phyloP scores from a whole-genome alignment of 2,329 filamentous ascomycete genomes.

The Talaromyces sp. region DNA sequence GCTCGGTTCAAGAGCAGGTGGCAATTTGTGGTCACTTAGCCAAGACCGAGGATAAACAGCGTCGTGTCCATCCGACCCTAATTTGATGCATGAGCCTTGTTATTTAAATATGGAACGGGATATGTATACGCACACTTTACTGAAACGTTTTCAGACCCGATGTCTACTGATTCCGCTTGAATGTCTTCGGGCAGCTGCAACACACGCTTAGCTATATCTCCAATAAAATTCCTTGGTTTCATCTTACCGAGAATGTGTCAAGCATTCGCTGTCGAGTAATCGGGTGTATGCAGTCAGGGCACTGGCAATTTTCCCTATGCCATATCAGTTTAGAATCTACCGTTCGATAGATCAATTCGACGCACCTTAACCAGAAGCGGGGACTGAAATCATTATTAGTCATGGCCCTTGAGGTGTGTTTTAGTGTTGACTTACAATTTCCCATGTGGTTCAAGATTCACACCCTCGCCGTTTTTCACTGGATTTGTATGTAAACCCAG shows the following conservation, averaged over 20 bases:
- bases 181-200: slow-evolving; percentile 47
- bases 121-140: slow-evolving; percentile 47
- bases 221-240: not conserved
- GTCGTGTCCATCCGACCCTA: slow-evolving; percentile 66
- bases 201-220: not conserved
- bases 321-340: not conserved
- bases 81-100: not conserved
- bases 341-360: not conserved
- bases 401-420: not conserved
- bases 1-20: slow-evolving; percentile 22
- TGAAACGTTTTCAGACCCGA: slow-evolving; percentile 36
- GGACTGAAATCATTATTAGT: slow-evolving; percentile 3
- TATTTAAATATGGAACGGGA: slow-evolving; percentile 11
- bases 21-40: slow-evolving; percentile 46
- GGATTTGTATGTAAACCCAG: not conserved
- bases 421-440: slow-evolving; percentile 2
- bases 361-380: slow-evolving; percentile 11
- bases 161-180: slow-evolving; percentile 25
- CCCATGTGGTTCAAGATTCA: not conserved
- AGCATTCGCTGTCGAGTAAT: slow-evolving; percentile 66
- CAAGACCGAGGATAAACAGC: slow-evolving; percentile 65
- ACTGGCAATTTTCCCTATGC: slow-evolving; percentile 65
- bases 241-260: slow-evolving; percentile 61
- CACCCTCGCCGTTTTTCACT: not conserved
- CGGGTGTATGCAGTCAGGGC: slow-evolving; percentile 61